A percentile compares a stretch with the other conserved stretches of the same genome.
phyloP scores from a whole-genome alignment of 225 moss, liverwort and hornwort genomes.

The Straminergon stramineum region DNA sequence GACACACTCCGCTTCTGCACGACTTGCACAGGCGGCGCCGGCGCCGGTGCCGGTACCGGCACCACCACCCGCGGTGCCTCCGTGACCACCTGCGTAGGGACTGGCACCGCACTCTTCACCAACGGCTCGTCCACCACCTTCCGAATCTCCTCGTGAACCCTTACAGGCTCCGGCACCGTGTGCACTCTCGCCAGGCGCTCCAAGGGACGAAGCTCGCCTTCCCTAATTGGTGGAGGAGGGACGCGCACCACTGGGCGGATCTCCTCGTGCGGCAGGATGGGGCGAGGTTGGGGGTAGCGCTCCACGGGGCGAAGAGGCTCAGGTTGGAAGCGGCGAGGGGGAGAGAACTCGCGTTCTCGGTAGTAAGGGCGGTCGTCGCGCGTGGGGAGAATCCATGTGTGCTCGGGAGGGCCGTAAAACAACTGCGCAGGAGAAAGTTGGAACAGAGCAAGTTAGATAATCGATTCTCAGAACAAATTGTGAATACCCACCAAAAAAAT shows the following conservation, averaged over 20 bases:
- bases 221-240: not conserved
- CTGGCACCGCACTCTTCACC: not conserved
- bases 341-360: conserved; percentile 12
- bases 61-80: not conserved
- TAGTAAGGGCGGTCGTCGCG: conserved; percentile 4
- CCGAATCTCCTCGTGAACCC: conserved; percentile 17
- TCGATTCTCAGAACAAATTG: not conserved
- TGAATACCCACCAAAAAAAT: too few species aligned
- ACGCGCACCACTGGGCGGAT: not conserved
- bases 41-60: not conserved
- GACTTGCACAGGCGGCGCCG: not conserved
- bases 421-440: not conserved
- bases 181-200: conserved; percentile 26
- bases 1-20: not conserved
- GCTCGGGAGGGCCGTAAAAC: conserved; percentile 31
- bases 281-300: not conserved
- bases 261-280: not conserved
- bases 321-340: conserved; percentile 3
- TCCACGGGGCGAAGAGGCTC: not conserved
- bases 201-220: not conserved
- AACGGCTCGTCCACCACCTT: conserved; percentile 7
- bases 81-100: not conserved
- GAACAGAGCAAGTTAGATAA: not conserved
- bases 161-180: conserved; percentile 9
- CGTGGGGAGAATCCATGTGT: conserved; percentile 23